These are phyloP conservation scores for Neurospora terricola DNA, from an alignment of 495 filamentous ascomycete genomes.

Conservation along the genomic window DNA sequence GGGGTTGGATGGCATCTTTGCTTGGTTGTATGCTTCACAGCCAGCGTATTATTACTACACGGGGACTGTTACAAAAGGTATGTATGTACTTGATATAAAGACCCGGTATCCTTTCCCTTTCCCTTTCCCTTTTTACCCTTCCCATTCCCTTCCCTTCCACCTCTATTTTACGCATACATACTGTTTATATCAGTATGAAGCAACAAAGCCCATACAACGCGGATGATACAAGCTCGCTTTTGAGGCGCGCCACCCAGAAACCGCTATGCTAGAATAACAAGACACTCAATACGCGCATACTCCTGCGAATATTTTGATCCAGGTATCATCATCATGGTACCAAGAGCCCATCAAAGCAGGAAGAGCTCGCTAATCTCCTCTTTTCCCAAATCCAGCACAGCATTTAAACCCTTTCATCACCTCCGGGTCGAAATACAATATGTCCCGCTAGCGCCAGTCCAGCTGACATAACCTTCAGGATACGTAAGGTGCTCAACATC, in stretches of 20 bases:
- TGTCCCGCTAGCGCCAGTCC: slow-evolving; percentile 72
- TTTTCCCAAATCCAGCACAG: neutral
- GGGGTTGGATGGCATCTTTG: too few species aligned
- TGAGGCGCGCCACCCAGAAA: neutral
- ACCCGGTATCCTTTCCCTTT: neutral
- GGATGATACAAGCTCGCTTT: neutral
- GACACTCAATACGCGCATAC: neutral
- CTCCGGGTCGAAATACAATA: slow-evolving; percentile 89
- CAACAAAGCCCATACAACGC: neutral
- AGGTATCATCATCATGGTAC: neutral
- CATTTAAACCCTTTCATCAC: slow-evolving; percentile 7
- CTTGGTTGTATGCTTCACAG: neutral
- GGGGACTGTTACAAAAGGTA: neutral
- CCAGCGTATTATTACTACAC: neutral
- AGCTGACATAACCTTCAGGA: slow-evolving; percentile 77
- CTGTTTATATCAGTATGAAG: neutral
- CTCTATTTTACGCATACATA: neutral
- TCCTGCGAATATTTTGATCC: neutral
- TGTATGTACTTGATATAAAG: neutral
- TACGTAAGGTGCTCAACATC: slow-evolving; percentile 68
- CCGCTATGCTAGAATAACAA: neutral
- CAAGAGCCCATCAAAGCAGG: neutral
- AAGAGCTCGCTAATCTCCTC: neutral
- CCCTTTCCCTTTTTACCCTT: neutral
- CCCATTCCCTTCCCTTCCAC: neutral